Evolutionary conservation across 805 yeast species (phyloP), one percentile per base, ranked within the genome.

Genomic region (Ogataea pilisensis): DNA sequence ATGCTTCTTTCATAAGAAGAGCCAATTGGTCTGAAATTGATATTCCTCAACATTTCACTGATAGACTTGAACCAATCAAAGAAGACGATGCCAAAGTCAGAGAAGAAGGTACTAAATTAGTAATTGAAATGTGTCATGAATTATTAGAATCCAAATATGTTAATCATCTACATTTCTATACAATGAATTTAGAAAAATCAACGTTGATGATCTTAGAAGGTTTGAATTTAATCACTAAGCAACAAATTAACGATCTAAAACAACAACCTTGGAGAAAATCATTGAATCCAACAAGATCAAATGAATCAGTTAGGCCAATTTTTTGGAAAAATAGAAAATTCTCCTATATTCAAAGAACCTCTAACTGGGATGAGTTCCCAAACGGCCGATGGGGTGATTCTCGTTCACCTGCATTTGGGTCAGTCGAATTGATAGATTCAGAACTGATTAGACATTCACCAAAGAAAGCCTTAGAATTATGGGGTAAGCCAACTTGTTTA

Each of bases 381-480:
- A 93, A 91, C 63, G 99, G 99, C 45, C 75, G 99, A 68, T 93
- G 96, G 90, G 99, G 99, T 55, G 97, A 93, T 61, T 86, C 97
- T 3, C 73, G 95, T 44, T 93, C 98, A 32, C 99, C 99, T 4
- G 98, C 98, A 2, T 90, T 85, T 65, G 96, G 95, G 55, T 95
- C 86, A 49, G 73, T 89, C 43, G 96, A 87, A 60, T 72, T 85
- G 39, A 82, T 81, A 51, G 93, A 91, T 17, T 77, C 88, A 27
- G 80, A 83, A 20, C 69, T 89, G 56, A 76, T 90, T 53, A 78
- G 95, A 63, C 95, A 88, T 62, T 78, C 90, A 2, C 81, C 87
- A 4, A 80, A 82, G 46, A 82, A 80, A 61, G 89, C 95, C 1
- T 66, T 80, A 25, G 88, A 85, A 55, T 66, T 91, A 45, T 93